These are phyloP conservation scores for Gentiana macrophylla DNA, from an alignment of 257 asterid genomes.

Conservation along the genomic window DNA sequence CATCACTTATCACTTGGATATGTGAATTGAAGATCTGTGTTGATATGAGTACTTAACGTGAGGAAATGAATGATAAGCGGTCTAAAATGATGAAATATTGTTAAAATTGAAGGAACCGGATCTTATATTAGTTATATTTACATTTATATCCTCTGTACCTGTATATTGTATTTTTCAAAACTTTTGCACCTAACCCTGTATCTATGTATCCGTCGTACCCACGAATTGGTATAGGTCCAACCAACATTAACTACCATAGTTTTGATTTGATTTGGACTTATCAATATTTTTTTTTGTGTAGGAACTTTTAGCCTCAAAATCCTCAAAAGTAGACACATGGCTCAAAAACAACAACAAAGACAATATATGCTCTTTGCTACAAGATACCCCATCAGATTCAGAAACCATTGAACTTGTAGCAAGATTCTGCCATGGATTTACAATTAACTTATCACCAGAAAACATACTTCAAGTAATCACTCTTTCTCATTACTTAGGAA, in stretches of 20 bases:
- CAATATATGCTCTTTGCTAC: conserved; percentile 35
- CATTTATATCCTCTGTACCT: too few species aligned
- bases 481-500: conserved; percentile 56
- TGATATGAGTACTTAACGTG: too few species aligned
- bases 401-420: conserved; percentile 58
- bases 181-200: neutral
- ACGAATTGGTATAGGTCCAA: too few species aligned
- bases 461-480: conserved; percentile 48
- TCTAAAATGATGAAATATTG: too few species aligned
- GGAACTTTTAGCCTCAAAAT: conserved; percentile 57
- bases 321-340: conserved; percentile 36
- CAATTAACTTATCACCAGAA: conserved; percentile 35
- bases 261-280: too few species aligned
- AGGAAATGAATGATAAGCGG: too few species aligned
- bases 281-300: conserved; percentile 1
- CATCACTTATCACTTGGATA: neutral
- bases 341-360: conserved; percentile 31
- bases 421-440: conserved; percentile 76
- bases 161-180: neutral
- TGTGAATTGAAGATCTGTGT: too few species aligned
- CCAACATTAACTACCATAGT: too few species aligned
- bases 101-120: too few species aligned
- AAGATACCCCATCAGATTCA: conserved; percentile 47
- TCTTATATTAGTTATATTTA: too few species aligned
- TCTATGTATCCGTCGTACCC: neutral